Percentiles rank a stretch among this genome's conserved stretches.
Conservation (phyloP, 164 flowering plant genomes). For the Amborella trichopoda region DNA sequence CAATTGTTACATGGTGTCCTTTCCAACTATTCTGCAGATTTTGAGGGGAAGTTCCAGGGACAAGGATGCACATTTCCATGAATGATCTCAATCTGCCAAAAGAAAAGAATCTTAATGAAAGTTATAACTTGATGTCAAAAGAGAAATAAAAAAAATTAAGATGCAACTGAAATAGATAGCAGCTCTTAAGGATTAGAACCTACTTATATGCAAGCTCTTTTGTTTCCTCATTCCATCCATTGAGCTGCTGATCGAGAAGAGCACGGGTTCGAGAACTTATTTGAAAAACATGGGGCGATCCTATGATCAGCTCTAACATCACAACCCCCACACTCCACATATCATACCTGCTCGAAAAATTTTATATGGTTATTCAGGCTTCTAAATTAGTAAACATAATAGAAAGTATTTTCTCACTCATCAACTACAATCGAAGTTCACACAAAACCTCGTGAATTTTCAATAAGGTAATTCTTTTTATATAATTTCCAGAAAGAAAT, state of each 20-base stretch:
- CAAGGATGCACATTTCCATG: slow-evolving; percentile 92
- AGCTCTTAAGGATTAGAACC: slow-evolving; percentile 16
- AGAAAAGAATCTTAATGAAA: background rate
- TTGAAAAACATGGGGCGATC: slow-evolving; percentile 91
- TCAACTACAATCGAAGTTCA: too few relatives aligned
- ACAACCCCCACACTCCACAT: slow-evolving; percentile 99
- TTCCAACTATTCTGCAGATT: slow-evolving; percentile 21
- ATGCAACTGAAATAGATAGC: background rate
- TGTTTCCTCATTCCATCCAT: slow-evolving; percentile 74
- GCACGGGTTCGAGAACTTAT: slow-evolving; percentile 54
- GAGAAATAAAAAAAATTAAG: background rate
- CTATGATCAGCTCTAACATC: slow-evolving; percentile 81
- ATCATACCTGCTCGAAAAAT: slow-evolving; percentile 67
- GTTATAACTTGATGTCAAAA: background rate
- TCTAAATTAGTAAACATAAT: too few relatives aligned
- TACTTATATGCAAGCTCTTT: slow-evolving; percentile 90
- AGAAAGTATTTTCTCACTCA: too few relatives aligned
- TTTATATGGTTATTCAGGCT: too few relatives aligned
- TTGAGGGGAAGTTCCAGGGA: slow-evolving; percentile 57
- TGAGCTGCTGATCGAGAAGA: slow-evolving; percentile 73
- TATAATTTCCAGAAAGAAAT: too few relatives aligned
- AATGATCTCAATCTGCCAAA: slow-evolving; percentile 69
- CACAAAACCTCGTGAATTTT: too few relatives aligned
- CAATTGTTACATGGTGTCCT: slow-evolving; percentile 41
- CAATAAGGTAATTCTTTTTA: too few relatives aligned